Evolutionary conservation across 495 filamentous ascomycete genomes (phyloP), one percentile per base, ranked within the genome.

Genomic region (Penicillium cinerascens): DNA sequence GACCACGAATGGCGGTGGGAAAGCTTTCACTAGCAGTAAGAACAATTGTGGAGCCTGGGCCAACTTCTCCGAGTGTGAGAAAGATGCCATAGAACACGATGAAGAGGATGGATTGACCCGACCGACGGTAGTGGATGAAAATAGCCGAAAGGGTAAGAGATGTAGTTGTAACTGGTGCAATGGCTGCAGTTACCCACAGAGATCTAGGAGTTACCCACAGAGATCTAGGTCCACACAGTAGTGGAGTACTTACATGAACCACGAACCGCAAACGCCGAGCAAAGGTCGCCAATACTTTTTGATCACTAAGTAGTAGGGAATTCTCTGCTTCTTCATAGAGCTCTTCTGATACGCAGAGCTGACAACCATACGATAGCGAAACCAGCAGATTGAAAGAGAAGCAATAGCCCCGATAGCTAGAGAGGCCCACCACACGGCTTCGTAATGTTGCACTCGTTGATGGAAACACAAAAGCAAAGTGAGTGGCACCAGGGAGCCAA

Each of bases 1-100:
- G 87, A 0, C 89, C 89, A 7, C 89, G 74, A 22, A 93, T 78
- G 4, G 83, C 83, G 0, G 89, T 93, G 1, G 89, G 86, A 61
- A 82, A 86, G n/a, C 87, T 90, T 43, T 66, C 64, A 45, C 64
- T 66, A 4, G 64, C 64, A 6, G 64, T 59, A 2, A 92, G 76
- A 6, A 88, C 88, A 58, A 92, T 91, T 58, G 91, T 92, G 66
- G 92, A 83, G 6, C 89, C 89, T 0, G 89, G 87, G 0, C 88
- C 89, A 23, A 89, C 56, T 65, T 92, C 89, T 9, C 88, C 89
- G 3, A 93, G 78, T 0, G 81, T 81, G 1, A 87, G 72, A 69
- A 92, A 92, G 47, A 92, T 75, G 4, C 69, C 78, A 60, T 82
- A 81, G 5, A 90, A 78, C 1, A 87, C 79, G n/a, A 83, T 81